phyloP scores from a whole-genome alignment of 1,284 basidiomycete species.

The Neonothopanus nambi region DNA sequence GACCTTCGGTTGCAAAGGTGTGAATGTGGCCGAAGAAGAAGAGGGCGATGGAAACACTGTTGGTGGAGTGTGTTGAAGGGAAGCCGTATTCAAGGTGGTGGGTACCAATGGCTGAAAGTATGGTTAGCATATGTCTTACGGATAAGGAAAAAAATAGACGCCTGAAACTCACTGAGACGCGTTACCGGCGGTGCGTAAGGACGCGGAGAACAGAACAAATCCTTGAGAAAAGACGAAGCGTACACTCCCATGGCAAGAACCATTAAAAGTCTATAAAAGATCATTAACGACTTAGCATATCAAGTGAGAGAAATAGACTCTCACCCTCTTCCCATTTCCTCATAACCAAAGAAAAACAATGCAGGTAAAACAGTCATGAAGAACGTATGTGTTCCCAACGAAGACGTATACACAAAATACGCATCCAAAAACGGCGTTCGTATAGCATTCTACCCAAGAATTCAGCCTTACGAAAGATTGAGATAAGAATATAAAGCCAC shows the following conservation, averaged over 20 bases:
- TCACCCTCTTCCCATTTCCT: conserved; percentile 67
- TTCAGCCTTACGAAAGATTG: too few species aligned
- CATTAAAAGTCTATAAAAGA: conserved; percentile 27
- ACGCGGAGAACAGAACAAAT: conserved; percentile 88
- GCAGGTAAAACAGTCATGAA: conserved; percentile 90
- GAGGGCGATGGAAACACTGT: conserved; percentile 85
- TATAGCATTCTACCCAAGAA: conserved; percentile 25
- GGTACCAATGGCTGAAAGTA: conserved; percentile 67
- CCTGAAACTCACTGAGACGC: conserved; percentile 65
- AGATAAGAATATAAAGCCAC: too few species aligned
- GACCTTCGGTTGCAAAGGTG: conserved; percentile 39
- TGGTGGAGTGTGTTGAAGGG: conserved; percentile 95
- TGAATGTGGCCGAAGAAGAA: conserved; percentile 67
- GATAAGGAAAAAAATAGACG: background rate
- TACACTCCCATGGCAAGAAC: conserved; percentile 85
- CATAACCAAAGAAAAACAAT: conserved; percentile 86
- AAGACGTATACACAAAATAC: conserved; percentile 90
- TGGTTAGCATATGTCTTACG: background rate
- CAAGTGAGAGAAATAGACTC: conserved; percentile 2
- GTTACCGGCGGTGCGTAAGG: conserved; percentile 91
- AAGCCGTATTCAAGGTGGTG: conserved; percentile 93
- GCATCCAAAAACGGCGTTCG: conserved; percentile 76
- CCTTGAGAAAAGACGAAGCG: conserved; percentile 83
- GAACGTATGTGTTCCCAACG: conserved; percentile 91
- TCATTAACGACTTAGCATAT: background rate